Evolutionary conservation across 108 stramenopile genomes (phyloP).

Genomic region (Skeletonema tropicum): DNA sequence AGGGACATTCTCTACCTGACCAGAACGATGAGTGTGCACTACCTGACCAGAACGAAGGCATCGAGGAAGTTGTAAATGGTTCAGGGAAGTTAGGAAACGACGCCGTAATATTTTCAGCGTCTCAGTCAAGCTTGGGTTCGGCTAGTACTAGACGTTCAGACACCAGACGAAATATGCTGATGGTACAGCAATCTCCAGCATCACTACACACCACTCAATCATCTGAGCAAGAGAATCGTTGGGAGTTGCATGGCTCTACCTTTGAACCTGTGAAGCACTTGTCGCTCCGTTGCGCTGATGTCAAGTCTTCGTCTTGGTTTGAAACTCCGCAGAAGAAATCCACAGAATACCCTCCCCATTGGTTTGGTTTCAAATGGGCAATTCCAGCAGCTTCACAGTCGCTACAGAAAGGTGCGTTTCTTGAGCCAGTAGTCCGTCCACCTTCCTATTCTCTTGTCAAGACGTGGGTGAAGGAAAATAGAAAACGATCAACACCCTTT

Average conservation of each 20-base stretch:
- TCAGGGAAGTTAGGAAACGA: background rate
- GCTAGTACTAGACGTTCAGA: background rate
- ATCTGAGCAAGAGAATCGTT: background rate
- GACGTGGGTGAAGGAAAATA: constrained; percentile 47
- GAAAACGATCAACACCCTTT: constrained; percentile 3
- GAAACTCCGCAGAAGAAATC: constrained; percentile 18
- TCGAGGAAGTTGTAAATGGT: background rate
- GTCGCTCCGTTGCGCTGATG: constrained; percentile 17
- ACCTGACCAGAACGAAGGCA: background rate
- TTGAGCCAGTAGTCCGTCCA: constrained; percentile 55
- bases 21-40: background rate
- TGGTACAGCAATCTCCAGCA: background rate
- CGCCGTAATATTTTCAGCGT: background rate
- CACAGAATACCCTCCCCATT: constrained; percentile 18
- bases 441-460: constrained; percentile 49
- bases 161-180: background rate
- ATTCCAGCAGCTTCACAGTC: constrained; percentile 9
- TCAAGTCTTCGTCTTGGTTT: constrained; percentile 19
- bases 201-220: background rate
- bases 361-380: constrained; percentile 35
- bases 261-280: constrained; percentile 8
- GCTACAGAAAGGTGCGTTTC: constrained; percentile 17
- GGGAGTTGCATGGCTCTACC: background rate
- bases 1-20: too few species aligned
- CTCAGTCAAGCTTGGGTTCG: background rate